Conservation (phyloP, 23 red algal species). For the Gracilaria caudata region DNA sequence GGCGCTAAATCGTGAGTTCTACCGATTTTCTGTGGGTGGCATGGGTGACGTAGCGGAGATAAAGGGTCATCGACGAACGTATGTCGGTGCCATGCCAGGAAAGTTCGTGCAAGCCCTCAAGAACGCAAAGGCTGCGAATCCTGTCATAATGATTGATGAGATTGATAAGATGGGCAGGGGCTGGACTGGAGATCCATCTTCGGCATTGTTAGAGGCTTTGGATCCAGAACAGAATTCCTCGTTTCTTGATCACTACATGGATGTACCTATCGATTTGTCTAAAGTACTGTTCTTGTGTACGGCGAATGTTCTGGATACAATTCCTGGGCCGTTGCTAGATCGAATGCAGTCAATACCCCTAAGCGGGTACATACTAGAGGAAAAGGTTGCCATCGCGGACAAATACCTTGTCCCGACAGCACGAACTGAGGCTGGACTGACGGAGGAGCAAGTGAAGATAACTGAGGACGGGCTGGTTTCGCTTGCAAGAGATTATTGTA, state of each 20-base stretch:
- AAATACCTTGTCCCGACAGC: constrained; percentile 84
- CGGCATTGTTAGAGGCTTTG: constrained; percentile 88
- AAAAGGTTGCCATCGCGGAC: constrained; percentile 94
- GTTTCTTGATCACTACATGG: constrained; percentile 97
- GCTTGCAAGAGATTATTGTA: constrained; percentile 91
- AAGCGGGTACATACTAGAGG: constrained; percentile 93
- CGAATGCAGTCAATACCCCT: constrained; percentile 96
- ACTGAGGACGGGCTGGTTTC: constrained; percentile 64
- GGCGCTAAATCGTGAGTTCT: constrained; percentile 91
- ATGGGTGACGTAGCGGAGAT: constrained; percentile 97
- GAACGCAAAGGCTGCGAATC: constrained; percentile 84
- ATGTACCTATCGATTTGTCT: constrained; percentile 90
- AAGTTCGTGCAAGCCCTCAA: constrained; percentile 96
- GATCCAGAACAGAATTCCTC: constrained; percentile 94
- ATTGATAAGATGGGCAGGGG: constrained; percentile 98
- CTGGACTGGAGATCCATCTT: constrained; percentile 89
- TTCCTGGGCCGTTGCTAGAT: constrained; percentile 89
- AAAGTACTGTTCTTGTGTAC: constrained; percentile 95
- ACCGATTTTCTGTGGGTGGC: constrained; percentile 97
- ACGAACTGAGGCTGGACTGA: constrained; percentile 71
- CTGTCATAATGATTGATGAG: constrained; percentile 97
- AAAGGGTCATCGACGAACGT: constrained; percentile 97
- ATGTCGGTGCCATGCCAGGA: constrained; percentile 98
- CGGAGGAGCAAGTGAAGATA: constrained; percentile 68
- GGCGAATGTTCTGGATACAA: constrained; percentile 91